These are phyloP conservation scores for Hypomyces rosellus DNA, from an alignment of 2,329 filamentous ascomycete species.

Conservation along the genomic window DNA sequence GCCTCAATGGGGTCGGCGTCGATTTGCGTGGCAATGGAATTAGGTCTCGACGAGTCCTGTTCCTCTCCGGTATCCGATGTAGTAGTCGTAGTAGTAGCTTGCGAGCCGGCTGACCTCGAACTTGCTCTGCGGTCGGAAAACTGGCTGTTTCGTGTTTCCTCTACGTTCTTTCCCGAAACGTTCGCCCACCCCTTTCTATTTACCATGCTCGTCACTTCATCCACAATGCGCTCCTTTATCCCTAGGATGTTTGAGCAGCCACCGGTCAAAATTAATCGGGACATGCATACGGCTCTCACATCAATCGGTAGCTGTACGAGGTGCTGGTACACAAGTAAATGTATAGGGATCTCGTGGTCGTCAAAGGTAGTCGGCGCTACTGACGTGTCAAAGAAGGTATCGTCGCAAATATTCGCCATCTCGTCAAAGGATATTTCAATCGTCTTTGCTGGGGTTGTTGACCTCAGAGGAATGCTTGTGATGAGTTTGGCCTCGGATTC, in stretches of 20 bases:
- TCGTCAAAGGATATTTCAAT: constrained; percentile 62
- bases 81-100: constrained; percentile 13
- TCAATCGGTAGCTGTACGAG: constrained; percentile 75
- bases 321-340: constrained; percentile 67
- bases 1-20: constrained; percentile 29
- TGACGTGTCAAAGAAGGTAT: constrained; percentile 60
- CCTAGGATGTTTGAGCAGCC: constrained; percentile 75
- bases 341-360: constrained; percentile 78
- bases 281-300: constrained; percentile 77
- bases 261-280: constrained; percentile 80
- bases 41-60: constrained; percentile 15
- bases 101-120: constrained; percentile 14
- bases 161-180: constrained; percentile 63
- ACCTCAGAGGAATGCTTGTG: constrained; percentile 40
- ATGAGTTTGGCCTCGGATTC: constrained; percentile 37
- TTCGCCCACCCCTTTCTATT: constrained; percentile 68
- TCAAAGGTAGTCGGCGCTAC: constrained; percentile 57
- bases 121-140: constrained; percentile 17
- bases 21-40: constrained; percentile 19
- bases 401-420: constrained; percentile 69
- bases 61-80: constrained; percentile 20
- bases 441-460: constrained; percentile 44
- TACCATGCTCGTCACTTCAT: constrained; percentile 65
- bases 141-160: constrained; percentile 39
- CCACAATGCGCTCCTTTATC: constrained; percentile 67